Conservation (phyloP, 768 basidiomycete genomes). For the Russula ochroleuca region DNA sequence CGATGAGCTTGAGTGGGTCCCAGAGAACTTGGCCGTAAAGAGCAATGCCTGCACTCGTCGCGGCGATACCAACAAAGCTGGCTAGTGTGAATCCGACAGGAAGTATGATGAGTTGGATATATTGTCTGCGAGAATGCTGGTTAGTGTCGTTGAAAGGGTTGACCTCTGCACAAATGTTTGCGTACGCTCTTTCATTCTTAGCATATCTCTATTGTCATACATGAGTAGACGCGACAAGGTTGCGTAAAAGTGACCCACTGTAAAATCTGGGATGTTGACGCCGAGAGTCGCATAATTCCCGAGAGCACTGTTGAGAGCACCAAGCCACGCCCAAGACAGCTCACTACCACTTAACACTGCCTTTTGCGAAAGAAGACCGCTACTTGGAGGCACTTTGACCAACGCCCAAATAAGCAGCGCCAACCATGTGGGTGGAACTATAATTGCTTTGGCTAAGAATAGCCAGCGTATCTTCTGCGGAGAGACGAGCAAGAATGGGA, state of each 20-base stretch:
- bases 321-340: slow-evolving; percentile 76
- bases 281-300: slow-evolving; percentile 69
- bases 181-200: slow-evolving; percentile 57
- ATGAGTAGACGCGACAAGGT: neutral
- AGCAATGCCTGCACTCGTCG: slow-evolving; percentile 68
- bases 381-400: slow-evolving; percentile 57
- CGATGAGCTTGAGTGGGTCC: slow-evolving; percentile 75
- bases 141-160: neutral
- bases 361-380: slow-evolving; percentile 53
- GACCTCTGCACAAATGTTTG: slow-evolving; percentile 1
- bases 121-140: slow-evolving; percentile 46
- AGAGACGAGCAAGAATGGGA: slow-evolving; percentile 71
- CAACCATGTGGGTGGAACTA: slow-evolving; percentile 44
- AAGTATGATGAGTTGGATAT: slow-evolving; percentile 69
- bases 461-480: slow-evolving; percentile 74
- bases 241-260: slow-evolving; percentile 35
- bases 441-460: slow-evolving; percentile 59
- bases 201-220: slow-evolving; percentile 57
- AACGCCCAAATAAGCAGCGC: slow-evolving; percentile 40
- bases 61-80: slow-evolving; percentile 76
- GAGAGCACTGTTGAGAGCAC: slow-evolving; percentile 69
- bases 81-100: slow-evolving; percentile 72
- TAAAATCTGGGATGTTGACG: slow-evolving; percentile 86
- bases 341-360: slow-evolving; percentile 49
- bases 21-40: slow-evolving; percentile 65